Evolutionary conservation across 148 eudicot species (phyloP), one percentile per base, ranked within the genome.

Genomic region (Rhododendron ferrugineum): DNA sequence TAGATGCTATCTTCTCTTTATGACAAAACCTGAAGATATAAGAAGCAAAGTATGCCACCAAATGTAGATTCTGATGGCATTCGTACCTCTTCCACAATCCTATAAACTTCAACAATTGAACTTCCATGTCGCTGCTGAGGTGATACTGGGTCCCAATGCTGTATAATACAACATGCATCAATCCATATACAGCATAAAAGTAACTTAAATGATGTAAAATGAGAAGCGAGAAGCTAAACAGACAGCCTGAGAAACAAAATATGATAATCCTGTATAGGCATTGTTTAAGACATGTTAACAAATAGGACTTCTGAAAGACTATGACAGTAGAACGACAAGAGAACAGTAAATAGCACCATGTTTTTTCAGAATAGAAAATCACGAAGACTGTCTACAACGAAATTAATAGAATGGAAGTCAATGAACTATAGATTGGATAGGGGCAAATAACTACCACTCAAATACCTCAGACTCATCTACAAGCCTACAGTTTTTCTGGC

Each of bases 41-140:
- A 85, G 58, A 78, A 66, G 20, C 18, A 4, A 68, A 32, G 20
- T 22, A 87, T 62, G 84, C 54, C 22, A 85, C 22, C 60, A 47
- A 52, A 85, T 62, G 52, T n/a, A 75, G 60, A 76, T 50, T 75
- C 26, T 23, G 50, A 78, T 44, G 85, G 64, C 37, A 86, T 40
- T 32, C 84, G 62, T 88, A 97, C 99, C 99, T 97, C 99, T 90
- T 97, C 99, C 36, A 97, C 94, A 86, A 97, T 97, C 87, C 99
- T 92, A 92, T 92, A 97, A 76, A 97, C 99, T 90, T 97, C 99
- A 86, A 97, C 98, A 86, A 97, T 92, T 87, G 99, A 97, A 87
- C 95, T 94, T 86, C 98, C 99, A 89, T 97, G 94, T 85, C 98
- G 91, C 89, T 93, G 98, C 88, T 97, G 99, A 84, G 94, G 92